A percentile compares a stretch with the other conserved stretches of the same genome.
Evolutionary conservation across 2,329 filamentous ascomycete species (phyloP).

Genomic region (Coleophoma crateriformis): DNA sequence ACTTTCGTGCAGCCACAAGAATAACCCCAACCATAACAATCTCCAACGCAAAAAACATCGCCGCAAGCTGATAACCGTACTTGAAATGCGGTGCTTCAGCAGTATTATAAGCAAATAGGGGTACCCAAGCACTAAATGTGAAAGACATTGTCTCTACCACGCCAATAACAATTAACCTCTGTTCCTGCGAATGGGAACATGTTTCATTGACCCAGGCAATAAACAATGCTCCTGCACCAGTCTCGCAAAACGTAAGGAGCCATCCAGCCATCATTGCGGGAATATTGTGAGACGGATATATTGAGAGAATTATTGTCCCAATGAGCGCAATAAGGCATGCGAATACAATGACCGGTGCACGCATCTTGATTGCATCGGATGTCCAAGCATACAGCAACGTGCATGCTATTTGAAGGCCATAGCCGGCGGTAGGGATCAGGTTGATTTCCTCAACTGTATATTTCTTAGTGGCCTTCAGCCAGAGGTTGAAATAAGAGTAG

Average conservation of each 20-base stretch:
- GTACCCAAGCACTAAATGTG: slow-evolving; percentile 11
- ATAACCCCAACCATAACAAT: slow-evolving; percentile 7
- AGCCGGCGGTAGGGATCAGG: slow-evolving; percentile 5
- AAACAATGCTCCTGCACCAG: neutral
- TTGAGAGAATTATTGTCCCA: neutral
- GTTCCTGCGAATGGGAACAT: slow-evolving; percentile 13
- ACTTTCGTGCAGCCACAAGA: neutral
- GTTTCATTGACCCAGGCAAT: slow-evolving; percentile 17
- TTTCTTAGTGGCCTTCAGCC: slow-evolving; percentile 5
- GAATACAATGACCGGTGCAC: slow-evolving; percentile 17
- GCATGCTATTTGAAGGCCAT: slow-evolving; percentile 2
- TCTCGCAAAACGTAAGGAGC: neutral
- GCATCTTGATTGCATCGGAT: slow-evolving; percentile 12
- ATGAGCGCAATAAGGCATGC: neutral
- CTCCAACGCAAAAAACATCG: slow-evolving; percentile 23
- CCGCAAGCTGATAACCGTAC: slow-evolving; percentile 26
- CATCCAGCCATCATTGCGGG: slow-evolving; percentile 8
- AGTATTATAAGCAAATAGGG: slow-evolving; percentile 8
- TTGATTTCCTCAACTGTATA: slow-evolving; percentile 5
- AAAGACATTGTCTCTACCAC: slow-evolving; percentile 14
- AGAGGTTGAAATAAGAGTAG: slow-evolving; percentile 12
- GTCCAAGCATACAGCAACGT: slow-evolving; percentile 14
- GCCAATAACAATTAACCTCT: slow-evolving; percentile 14
- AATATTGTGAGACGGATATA: slow-evolving; percentile 10
- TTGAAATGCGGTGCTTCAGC: slow-evolving; percentile 24